Base-by-base conservation (phyloP, 208 protist genomes). In the Histomonas meleagridis region DNA sequence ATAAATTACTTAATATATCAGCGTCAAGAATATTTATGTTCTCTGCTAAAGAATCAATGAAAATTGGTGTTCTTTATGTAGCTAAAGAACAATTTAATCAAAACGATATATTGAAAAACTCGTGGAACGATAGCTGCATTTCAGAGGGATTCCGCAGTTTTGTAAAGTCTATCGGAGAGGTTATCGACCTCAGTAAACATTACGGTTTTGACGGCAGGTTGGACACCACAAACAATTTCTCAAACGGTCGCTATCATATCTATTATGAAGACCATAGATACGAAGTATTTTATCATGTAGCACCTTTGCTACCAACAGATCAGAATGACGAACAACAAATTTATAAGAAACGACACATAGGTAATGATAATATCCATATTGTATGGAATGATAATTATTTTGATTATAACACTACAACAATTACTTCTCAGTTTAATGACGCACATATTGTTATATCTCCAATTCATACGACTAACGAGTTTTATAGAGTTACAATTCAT, bases 341-440 rank as follows among this genome's bases (percentile, higher is more conserved):
- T 5, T 86, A 86, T 26, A 86, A 86, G 46, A 86, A 86, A n/a
- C 51, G 76, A 38, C 76, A 86, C 46, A 86, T 86, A 38, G 76
- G 76, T 40, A 86, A 86, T 35, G 76, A 86, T 48, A 86, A 86
- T 28, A 23, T 86, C 32, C 76, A 86, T 16, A 16, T 86, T 55
- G 76, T 86, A 38, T 86, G 76, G 76, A 26, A 16, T 26, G 76
- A 86, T 38, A 3, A 86, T 35, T 38, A 40, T 18, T 86, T 86
- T 86, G 38, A 35, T 55, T 86, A 86, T 57, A 46, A 86, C 1
- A 9, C 43, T 18, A 55, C 76, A n/a, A 86, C 76, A 43, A 86
- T 86, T 28, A 86, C 76, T 18, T 51, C 40, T n/a, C 76, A 86
- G 38, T 86, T 86, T 48, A 86, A 86, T 35, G 76, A 86, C 38